Conservation (phyloP, 225 moss, liverwort and hornwort species). For the Antitrichia curtipendula region DNA sequence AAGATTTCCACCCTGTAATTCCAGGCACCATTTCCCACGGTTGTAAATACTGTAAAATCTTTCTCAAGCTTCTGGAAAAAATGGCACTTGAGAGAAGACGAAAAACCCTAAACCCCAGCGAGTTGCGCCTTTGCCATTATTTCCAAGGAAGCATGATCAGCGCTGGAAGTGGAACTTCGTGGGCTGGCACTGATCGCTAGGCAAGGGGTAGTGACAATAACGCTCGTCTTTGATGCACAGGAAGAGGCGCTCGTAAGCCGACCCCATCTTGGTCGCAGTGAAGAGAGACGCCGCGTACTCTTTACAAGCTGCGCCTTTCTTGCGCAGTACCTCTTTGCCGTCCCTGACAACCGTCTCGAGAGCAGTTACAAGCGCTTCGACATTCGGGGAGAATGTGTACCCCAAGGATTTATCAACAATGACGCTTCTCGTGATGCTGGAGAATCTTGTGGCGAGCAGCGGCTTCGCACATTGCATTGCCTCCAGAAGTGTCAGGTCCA, state of each 20-base stretch:
- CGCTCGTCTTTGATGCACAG: slow-evolving; percentile 64
- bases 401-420: slow-evolving; percentile 65
- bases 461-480: slow-evolving; percentile 95
- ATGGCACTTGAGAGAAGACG: background rate
- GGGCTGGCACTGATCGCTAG: slow-evolving; percentile 33
- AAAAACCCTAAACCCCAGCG: background rate
- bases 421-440: slow-evolving; percentile 81
- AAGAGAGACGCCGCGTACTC: slow-evolving; percentile 65
- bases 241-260: slow-evolving; percentile 82
- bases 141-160: background rate
- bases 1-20: background rate
- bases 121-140: background rate
- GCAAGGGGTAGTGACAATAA: slow-evolving; percentile 67
- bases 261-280: slow-evolving; percentile 79
- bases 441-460: slow-evolving; percentile 79
- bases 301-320: slow-evolving; percentile 53
- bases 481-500: slow-evolving; percentile 83
- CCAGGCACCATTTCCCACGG: background rate
- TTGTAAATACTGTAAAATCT: background rate
- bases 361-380: slow-evolving; percentile 38
- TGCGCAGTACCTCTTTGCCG: slow-evolving; percentile 31
- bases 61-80: background rate
- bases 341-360: slow-evolving; percentile 46
- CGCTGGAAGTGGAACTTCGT: background rate
- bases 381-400: slow-evolving; percentile 88